Evolutionary conservation across 768 basidiomycete genomes (phyloP).

Genomic region (Bullera alba): DNA sequence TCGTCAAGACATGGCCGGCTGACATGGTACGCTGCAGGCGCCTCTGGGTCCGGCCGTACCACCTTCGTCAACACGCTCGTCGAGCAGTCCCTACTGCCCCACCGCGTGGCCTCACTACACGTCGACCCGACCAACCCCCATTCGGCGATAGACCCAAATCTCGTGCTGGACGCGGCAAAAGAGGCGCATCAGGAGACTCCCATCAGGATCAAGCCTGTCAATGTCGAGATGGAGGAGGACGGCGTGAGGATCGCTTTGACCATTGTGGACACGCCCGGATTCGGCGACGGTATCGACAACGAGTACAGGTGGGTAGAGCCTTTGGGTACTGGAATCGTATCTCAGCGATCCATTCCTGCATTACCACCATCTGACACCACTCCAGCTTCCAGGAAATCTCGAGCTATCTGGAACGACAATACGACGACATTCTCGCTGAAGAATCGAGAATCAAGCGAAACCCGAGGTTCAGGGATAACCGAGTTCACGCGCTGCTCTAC

Average conservation of each 20-base stretch:
- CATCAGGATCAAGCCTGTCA: constrained; percentile 88
- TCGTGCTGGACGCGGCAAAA: constrained; percentile 55
- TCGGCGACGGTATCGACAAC: constrained; percentile 98
- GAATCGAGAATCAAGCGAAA: constrained; percentile 99
- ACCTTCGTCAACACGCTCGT: constrained; percentile 99
- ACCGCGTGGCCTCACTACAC: constrained; percentile 53
- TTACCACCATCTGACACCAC: background rate
- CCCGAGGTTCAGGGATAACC: constrained; percentile 96
- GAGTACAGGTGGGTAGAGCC: constrained; percentile 75
- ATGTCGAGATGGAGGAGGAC: constrained; percentile 96
- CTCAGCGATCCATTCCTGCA: background rate
- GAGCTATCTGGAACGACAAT: constrained; percentile 93
- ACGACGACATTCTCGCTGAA: constrained; percentile 96
- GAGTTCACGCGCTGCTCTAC: constrained; percentile 91
- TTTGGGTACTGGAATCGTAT: no score
- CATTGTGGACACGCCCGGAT: constrained; percentile 97
- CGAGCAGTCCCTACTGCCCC: constrained; percentile 82
- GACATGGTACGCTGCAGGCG: constrained; percentile 58
- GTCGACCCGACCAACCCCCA: constrained; percentile 27
- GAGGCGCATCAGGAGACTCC: constrained; percentile 90
- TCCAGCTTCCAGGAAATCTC: constrained; percentile 92
- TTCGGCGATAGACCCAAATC: constrained; percentile 54
- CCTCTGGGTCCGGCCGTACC: constrained; percentile 93
- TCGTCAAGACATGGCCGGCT: background rate
- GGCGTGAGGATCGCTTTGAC: constrained; percentile 96